phyloP scores from a whole-genome alignment of 1,139 yeast species.

The Pichia sp. region DNA sequence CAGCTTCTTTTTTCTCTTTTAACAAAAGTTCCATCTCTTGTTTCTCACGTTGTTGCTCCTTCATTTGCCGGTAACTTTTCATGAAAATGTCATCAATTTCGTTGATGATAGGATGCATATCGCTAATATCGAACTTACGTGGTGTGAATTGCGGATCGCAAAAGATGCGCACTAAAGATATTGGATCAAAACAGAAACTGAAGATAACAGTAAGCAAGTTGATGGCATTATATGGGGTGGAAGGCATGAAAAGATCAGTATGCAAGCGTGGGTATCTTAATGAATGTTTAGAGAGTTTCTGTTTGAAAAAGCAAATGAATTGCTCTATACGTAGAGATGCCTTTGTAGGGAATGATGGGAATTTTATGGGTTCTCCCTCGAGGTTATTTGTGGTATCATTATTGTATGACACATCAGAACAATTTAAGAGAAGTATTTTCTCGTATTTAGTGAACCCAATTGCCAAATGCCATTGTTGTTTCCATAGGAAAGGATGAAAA shows the following conservation, averaged over 20 bases:
- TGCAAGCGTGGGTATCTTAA: conserved; percentile 20
- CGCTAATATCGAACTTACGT: conserved; percentile 21
- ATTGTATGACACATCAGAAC: conserved; percentile 14
- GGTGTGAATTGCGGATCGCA: conserved; percentile 19
- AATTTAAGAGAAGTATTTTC: conserved; percentile 23
- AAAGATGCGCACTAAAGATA: conserved; percentile 14
- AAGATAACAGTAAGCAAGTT: conserved; percentile 25
- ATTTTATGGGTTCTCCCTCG: neutral
- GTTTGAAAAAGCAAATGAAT: conserved; percentile 21
- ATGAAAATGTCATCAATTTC: too few species aligned
- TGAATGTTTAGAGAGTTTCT: conserved; percentile 21
- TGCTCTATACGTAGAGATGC: conserved; percentile 19
- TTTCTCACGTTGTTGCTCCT: neutral
- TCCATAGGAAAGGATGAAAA: conserved; percentile 26
- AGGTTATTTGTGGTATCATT: neutral
- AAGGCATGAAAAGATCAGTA: conserved; percentile 21
- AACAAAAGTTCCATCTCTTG: too few species aligned
- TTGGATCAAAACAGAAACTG: conserved; percentile 22
- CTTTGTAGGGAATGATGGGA: conserved; percentile 16
- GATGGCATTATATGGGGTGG: conserved; percentile 22
- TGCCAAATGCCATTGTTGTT: conserved; percentile 28
- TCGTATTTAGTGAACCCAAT: conserved; percentile 22
- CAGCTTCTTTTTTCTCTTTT: too few species aligned
- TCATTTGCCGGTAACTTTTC: neutral
- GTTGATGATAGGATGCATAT: conserved; percentile 14